Evolutionary conservation across 106 monocot genomes (phyloP).

Genomic region (Allium cepa): DNA sequence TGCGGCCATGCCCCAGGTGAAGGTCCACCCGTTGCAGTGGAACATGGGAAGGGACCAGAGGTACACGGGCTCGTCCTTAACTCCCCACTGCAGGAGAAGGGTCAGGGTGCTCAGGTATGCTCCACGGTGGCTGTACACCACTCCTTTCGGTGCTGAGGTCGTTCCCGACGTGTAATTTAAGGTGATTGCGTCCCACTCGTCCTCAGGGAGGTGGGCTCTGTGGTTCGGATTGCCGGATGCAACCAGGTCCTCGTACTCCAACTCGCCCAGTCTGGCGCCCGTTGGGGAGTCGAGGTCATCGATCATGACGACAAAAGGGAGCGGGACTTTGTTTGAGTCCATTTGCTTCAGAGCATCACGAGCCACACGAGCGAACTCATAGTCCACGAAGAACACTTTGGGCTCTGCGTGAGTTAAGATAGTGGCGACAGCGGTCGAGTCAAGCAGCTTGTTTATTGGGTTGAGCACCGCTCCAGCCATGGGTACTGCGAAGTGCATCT

Average conservation of each 20-base stretch:
- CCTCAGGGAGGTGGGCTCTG: slow-evolving; percentile 15
- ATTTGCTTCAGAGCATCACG: slow-evolving; percentile 23
- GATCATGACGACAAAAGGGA: slow-evolving; percentile 35
- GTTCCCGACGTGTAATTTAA: slow-evolving; percentile 95
- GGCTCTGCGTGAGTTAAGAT: slow-evolving; percentile 62
- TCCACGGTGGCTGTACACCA: slow-evolving; percentile 87
- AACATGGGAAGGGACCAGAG: slow-evolving; percentile 94
- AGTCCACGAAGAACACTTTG: slow-evolving; percentile 67
- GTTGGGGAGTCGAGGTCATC: slow-evolving; percentile 31
- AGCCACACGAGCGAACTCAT: slow-evolving; percentile 30
- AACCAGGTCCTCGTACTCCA: slow-evolving; percentile 62
- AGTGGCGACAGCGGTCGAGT: slow-evolving; percentile 31
- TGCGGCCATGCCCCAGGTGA: slow-evolving; percentile 87
- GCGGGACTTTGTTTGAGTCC: background rate
- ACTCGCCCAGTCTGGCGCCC: slow-evolving; percentile 12
- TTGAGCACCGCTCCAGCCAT: slow-evolving; percentile 85
- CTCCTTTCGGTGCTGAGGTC: slow-evolving; percentile 80
- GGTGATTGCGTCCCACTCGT: slow-evolving; percentile 74
- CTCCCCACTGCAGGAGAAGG: slow-evolving; percentile 73
- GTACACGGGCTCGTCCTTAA: slow-evolving; percentile 64
- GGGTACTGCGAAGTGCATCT: slow-evolving; percentile 85
- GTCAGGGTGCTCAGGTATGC: slow-evolving; percentile 72
- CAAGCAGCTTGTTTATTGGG: slow-evolving; percentile 73
- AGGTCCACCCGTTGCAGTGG: slow-evolving; percentile 95
- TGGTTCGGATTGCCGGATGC: slow-evolving; percentile 24